Evolutionary conservation across 2,329 filamentous ascomycete genomes (phyloP).

Genomic region (Hymenoscyphus linearis): DNA sequence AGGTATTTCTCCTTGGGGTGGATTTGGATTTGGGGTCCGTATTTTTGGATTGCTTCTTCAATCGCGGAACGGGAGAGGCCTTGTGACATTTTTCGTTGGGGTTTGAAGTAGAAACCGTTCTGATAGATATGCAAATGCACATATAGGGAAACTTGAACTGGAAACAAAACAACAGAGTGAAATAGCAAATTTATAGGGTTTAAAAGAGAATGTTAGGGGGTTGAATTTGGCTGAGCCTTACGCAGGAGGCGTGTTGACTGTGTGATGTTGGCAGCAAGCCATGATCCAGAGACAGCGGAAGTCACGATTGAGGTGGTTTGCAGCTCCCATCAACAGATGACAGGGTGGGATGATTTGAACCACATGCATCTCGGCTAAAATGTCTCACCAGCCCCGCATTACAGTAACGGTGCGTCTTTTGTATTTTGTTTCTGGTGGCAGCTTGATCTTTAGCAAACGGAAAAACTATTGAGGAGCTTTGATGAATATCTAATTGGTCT

Average conservation of each 20-base stretch:
- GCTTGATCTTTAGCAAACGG: background rate
- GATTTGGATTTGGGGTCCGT: conserved; percentile 16
- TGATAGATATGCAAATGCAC: conserved; percentile 4
- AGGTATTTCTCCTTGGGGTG: conserved; percentile 21
- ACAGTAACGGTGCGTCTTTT: background rate
- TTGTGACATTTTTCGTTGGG: conserved; percentile 5
- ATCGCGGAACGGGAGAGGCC: conserved; percentile 15
- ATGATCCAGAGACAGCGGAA: background rate
- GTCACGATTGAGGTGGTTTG: background rate
- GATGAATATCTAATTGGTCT: too few relatives aligned
- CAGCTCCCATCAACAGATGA: background rate
- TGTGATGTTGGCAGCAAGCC: background rate
- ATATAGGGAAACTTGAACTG: background rate
- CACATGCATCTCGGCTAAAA: background rate
- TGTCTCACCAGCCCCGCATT: background rate
- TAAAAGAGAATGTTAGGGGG: background rate
- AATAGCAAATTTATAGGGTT: background rate
- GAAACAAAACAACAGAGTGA: background rate
- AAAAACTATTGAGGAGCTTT: too few relatives aligned
- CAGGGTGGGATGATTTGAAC: background rate
- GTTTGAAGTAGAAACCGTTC: background rate
- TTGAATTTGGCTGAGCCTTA: background rate
- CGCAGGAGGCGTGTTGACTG: background rate
- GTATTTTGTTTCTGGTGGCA: background rate
- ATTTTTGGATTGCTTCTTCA: conserved; percentile 19